Conservation (phyloP, 371 early-diverging fungal species). For the Mucor irregularis region DNA sequence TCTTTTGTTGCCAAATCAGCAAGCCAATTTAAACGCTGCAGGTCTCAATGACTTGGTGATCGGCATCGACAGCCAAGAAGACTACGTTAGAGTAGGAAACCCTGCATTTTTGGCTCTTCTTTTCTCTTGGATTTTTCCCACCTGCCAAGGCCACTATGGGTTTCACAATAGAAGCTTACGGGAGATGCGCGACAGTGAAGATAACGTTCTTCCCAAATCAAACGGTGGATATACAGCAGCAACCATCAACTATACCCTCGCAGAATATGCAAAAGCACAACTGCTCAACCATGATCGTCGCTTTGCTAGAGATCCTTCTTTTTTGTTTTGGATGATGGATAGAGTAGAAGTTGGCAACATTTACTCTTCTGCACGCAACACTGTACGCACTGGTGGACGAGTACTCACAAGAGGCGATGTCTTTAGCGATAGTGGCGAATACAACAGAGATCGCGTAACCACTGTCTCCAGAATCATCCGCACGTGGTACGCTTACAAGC, state of each 20-base stretch:
- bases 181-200: no score
- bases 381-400: neutral
- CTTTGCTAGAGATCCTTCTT: constrained; percentile 1
- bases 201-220: neutral
- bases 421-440: neutral
- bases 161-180: no score
- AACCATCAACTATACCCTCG: neutral
- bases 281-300: neutral
- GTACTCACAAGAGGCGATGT: neutral
- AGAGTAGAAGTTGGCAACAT: neutral
- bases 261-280: neutral
- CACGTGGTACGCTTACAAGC: neutral
- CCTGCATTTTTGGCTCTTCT: no score
- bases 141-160: no score
- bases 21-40: no score
- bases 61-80: no score
- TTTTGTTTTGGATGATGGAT: constrained; percentile 5
- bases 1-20: no score
- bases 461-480: neutral
- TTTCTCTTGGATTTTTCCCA: no score
- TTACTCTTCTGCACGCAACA: neutral
- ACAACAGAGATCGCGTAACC: neutral
- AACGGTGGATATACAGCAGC: neutral
- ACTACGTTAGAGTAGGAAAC: no score
- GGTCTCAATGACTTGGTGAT: no score